Conservation (phyloP, 768 basidiomycete species). For the Auriscalpium orientale region DNA sequence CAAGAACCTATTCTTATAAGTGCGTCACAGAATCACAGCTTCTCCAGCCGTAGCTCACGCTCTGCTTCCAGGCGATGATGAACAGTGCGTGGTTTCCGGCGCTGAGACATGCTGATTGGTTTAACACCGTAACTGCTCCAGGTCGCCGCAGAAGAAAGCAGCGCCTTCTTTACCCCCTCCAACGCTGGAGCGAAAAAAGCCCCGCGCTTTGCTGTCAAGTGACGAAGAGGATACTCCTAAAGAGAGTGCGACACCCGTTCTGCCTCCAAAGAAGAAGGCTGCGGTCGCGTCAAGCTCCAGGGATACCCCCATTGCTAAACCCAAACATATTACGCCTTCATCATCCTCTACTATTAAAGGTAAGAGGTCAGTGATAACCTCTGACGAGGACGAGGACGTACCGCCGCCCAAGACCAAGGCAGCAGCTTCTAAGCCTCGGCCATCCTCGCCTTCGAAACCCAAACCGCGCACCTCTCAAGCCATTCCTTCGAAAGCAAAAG, state of each 20-base stretch:
- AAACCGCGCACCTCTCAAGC: slow-evolving; percentile 15
- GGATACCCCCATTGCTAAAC: not conserved
- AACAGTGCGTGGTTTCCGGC: not conserved
- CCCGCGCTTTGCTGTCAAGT: slow-evolving; percentile 17
- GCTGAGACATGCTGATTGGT: not conserved
- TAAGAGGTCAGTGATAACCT: too few relatives aligned
- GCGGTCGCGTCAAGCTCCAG: not conserved
- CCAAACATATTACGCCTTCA: not conserved
- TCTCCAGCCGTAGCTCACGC: not conserved
- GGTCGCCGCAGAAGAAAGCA: not conserved
- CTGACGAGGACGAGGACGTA: too few relatives aligned
- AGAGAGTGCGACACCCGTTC: not conserved
- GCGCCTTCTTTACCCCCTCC: not conserved
- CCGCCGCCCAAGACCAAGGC: too few relatives aligned
- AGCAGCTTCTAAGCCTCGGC: too few relatives aligned
- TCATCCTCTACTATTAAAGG: too few relatives aligned
- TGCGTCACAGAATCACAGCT: not conserved
- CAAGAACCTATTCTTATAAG: not conserved
- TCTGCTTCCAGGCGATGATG: slow-evolving; percentile 9
- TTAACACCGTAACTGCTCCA: not conserved
- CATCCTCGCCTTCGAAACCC: slow-evolving; percentile 7
- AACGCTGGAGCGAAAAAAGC: slow-evolving; percentile 13
- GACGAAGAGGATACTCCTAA: slow-evolving; percentile 10
- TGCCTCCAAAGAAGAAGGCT: slow-evolving; percentile 11
- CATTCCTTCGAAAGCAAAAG: slow-evolving; percentile 14